Base-by-base conservation (phyloP, 1,284 basidiomycete genomes). In the Rhodotorula glutinis region DNA sequence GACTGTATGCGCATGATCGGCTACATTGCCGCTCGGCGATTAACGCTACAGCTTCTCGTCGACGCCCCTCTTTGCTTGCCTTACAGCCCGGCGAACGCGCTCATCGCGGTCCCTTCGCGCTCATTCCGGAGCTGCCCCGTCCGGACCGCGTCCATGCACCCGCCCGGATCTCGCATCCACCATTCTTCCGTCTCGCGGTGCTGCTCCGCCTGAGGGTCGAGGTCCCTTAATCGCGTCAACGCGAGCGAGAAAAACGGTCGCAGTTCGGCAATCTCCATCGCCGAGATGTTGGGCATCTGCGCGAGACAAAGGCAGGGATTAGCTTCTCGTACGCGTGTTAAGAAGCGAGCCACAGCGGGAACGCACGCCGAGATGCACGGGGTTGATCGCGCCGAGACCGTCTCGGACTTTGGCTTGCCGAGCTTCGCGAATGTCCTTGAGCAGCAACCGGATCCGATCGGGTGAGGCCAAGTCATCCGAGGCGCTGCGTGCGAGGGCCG, bases 381-480 rank as follows among this genome's bases (percentile, higher is more conserved):
- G 77, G 61, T 80, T 81, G 56, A 81, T 63, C 65, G 77, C 78
- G 21, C 67, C 67, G 11, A 98, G 81, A 82, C 93, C 92, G 54
- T 88, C 85, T 67, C 93, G 82, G 79, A 90, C 88, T 78, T 98
- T 98, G 38, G 91, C 88, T 78, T 98, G 95, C 53, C 95, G 84
- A 23, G 90, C 90, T 81, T 98, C 94, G 23, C 92, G 88, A 43
- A 98, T 83, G 77, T 97, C 93, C 79, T 98, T 95, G 51, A 98
- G 83, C 4, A 98, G 79, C 3, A 87, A 86, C 2, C 92, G 85
- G 23, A 98, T 82, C 70, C 85, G 87, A 62, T 92, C 91, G 0
- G 92, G 86, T 59, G 87, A 86, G 57, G 87, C 84, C 3, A 98
- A 80, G 74, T 98, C 94, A 76, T 98, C 93, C 11, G 90, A 83